Conservation (phyloP, 1,284 basidiomycete genomes). For the Amylostereum chailletii region DNA sequence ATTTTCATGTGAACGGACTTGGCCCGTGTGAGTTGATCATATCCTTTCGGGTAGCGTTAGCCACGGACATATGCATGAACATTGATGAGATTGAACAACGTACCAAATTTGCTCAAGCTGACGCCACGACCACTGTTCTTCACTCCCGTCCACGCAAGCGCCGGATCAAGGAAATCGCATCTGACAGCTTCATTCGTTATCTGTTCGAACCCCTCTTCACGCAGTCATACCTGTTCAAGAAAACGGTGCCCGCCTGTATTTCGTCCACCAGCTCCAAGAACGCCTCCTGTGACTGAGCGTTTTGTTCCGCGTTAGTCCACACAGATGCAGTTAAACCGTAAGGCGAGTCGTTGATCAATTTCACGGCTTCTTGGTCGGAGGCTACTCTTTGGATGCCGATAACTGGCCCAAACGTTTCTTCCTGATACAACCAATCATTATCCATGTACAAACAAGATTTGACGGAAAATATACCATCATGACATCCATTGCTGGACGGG, state of each 20-base stretch:
- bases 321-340: conserved; percentile 91
- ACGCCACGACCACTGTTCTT: conserved; percentile 90
- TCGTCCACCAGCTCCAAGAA: conserved; percentile 69
- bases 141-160: conserved; percentile 88
- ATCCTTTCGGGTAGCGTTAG: conserved; percentile 35
- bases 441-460: neutral
- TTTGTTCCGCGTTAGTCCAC: conserved; percentile 73
- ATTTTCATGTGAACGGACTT: conserved; percentile 78
- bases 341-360: conserved; percentile 92
- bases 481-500: conserved; percentile 72
- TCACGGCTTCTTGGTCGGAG: conserved; percentile 79
- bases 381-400: conserved; percentile 84
- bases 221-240: conserved; percentile 63
- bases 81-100: conserved; percentile 19
- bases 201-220: neutral
- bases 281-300: conserved; percentile 50
- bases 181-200: conserved; percentile 21
- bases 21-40: conserved; percentile 69
- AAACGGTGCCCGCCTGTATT: conserved; percentile 86
- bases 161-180: conserved; percentile 86
- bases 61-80: neutral
- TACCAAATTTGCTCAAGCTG: conserved; percentile 83
- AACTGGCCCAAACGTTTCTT: conserved; percentile 86
- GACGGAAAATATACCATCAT: conserved; percentile 60
- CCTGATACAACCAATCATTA: conserved; percentile 28